Evolutionary conservation across 345 rosid species (phyloP), one percentile per base, ranked within the genome.

Genomic region (Citropsis articulata): DNA sequence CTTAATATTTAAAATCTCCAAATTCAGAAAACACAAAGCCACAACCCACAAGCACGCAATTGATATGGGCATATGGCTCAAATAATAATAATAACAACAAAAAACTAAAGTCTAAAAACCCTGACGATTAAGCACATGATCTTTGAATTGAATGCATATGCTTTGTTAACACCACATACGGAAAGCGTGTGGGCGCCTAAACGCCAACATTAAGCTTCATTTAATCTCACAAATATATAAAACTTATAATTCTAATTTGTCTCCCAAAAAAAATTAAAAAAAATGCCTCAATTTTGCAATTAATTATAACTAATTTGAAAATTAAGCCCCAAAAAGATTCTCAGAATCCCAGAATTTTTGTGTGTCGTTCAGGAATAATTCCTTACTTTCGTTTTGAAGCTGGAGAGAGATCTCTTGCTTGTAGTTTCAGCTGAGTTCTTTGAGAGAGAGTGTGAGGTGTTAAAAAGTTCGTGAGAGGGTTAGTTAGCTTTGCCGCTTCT

Each of bases 381-480:
- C 94, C 87, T 90, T 90, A 36, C 94, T 87, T 85, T n/a, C 22
- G 65, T 79, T 79, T 6, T 27, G 69, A 81, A 87, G 85, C 53
- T 68, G 36, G 31, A 69, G 79, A 90, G 77, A 90, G 89, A 86
- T 90, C 88, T 83, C 92, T 88, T 86, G 50, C 89, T 83, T 90
- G 86, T 27, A 31, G 78, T 65, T 38, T 83, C 77, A 53, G 85
- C 80, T 75, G 66, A 65, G 40, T 45, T 42, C 66, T 62, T 13
- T 3, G 18, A 45, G 18, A 45, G 75, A 70, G 75, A 61, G 61
- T 36, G 68, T 72, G n/a, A n/a, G n/a, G 78, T 75, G 72, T 18
- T 76, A 35, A 55, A 64, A 33, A 25, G 45, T 42, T 53, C 14
- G 74, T n/a, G 30, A 10, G n/a, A 60, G 71, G 63, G 79, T 76